Evolutionary conservation across 2,329 filamentous ascomycete genomes (phyloP), one percentile per base, ranked within the genome.

Genomic region (Zarea fungicola): DNA sequence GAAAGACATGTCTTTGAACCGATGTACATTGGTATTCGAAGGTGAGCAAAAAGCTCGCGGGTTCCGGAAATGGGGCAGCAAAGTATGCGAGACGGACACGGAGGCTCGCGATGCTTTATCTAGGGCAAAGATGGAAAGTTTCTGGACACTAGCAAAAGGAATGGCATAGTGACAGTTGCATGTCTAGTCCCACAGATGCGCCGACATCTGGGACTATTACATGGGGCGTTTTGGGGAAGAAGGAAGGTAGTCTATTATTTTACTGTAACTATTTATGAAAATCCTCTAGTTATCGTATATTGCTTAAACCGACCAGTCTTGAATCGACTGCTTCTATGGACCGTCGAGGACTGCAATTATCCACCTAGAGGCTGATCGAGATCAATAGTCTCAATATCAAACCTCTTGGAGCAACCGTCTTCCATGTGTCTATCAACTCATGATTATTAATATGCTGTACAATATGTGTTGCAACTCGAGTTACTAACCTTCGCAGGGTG

Each of bases 41-140:
- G 93, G 95, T 32, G 87, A 96, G 67, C 78, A 87, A 63, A 93
- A 92, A 65, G 73, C 78, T 26, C 78, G 88, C 42, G 81, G 76
- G 0, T 99, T 97, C 65, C 83, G 87, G 56, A 91, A 89, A 62
- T 97, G 92, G 88, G 78, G 86, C 3, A 90, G 84, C 54, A 86
- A 89, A 63, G 83, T 93, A n/a, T 96, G 90, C 66, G 93, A 97
- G 69, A 92, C 88, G 2, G 93, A 99, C 64, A 80, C 84, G 10
- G 87, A 95, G 62, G 93, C 92, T 5, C 85, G 88, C 63, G 89
- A 96, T 58, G 77, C 84, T 19, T 68, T 99, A 54, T 72, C 82
- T 11, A 80, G 89, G 57, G 81, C 83, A 6, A 96, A 95, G 74
- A 87, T 97, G 78, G 92, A 97, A 59, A 95, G 86, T 60, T 92